Evolutionary conservation across 2,329 filamentous ascomycete genomes (phyloP), one percentile per base, ranked within the genome.

Genomic region (Intubia oerlemansii): DNA sequence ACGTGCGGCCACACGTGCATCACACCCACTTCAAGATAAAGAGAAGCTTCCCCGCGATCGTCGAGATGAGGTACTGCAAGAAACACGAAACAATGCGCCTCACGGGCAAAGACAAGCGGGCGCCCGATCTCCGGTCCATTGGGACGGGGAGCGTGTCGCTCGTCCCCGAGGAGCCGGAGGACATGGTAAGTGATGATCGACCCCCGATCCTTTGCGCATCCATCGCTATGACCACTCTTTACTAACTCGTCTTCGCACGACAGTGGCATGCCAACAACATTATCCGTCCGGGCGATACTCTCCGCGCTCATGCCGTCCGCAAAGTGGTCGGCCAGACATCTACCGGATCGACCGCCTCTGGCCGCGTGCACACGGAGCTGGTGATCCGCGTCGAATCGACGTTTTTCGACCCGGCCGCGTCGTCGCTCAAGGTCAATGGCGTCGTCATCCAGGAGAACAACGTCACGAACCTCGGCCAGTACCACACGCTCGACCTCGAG

Each of bases 401-500:
- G 31, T 64, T 62, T 42, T 70, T 67, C 47, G 62, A 69, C 40
- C 59, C 64, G 16, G 50, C 52, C 33, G 53, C 59, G 28, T 63
- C 61, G 23, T 52, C 57, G 25, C 54, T 70, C 15, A 62, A 62
- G 29, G 61, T 68, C 28, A 64, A 61, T 18, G 64, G 65, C 39
- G 52, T 51, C 20, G 59, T 69, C 34, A 47, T 53, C 33, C 48
- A 49, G 23, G 63, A 68, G 42, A 68, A 65, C 41, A 47, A 51
- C 19, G 52, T 57, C 34, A 62, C 65, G 32, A 49, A 51, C 38
- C 44, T 63, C 24, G 65, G 64, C 29, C 56, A 65, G 34, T 58
- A 66, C 40, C 65, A 70, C 42, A 68, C 64, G 2, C 56, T 70
- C 38, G 85, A 93, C 39, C 62, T 98, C 25, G 85, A 93, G 47